These are phyloP conservation scores for Gossypium bickii DNA, from an alignment of 345 rosid species.

Conservation along the genomic window DNA sequence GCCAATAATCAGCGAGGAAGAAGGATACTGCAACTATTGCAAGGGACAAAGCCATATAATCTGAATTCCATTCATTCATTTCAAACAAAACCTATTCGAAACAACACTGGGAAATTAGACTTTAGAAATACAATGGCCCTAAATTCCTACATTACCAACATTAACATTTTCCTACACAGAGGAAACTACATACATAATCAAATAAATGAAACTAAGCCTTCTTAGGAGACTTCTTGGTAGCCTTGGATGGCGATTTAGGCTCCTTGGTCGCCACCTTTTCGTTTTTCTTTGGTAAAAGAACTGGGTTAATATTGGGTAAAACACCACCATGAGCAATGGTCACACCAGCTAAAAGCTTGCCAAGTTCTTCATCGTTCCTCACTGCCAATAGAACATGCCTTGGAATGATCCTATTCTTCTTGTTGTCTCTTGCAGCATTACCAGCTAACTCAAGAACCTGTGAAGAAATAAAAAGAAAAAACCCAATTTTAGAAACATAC, in stretches of 20 bases:
- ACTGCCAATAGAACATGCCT: constrained; percentile 60
- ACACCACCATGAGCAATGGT: constrained; percentile 75
- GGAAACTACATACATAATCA: not conserved
- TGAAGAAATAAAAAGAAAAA: not conserved
- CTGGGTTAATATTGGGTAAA: constrained; percentile 62
- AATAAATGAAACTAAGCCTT: constrained; percentile 32
- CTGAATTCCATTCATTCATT: constrained; percentile 9
- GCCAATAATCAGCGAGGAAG: too few relatives aligned
- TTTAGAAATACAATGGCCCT: not conserved
- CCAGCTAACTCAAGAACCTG: constrained; percentile 71
- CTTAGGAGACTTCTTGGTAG: constrained; percentile 64
- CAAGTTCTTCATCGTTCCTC: constrained; percentile 67
- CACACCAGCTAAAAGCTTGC: constrained; percentile 61
- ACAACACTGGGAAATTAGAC: not conserved
- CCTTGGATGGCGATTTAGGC: constrained; percentile 59
- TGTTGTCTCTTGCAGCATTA: constrained; percentile 69
- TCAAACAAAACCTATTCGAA: not conserved
- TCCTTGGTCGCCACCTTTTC: constrained; percentile 36
- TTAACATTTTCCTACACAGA: not conserved
- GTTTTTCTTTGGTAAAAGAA: constrained; percentile 54
- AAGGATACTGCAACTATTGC: too few relatives aligned
- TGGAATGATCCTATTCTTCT: constrained; percentile 66
- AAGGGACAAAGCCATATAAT: too few relatives aligned
- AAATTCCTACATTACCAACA: not conserved
- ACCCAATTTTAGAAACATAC: not conserved